Evolutionary conservation across 257 asterid genomes (phyloP), one percentile per base, ranked within the genome.

Genomic region (Solanum arcanum): DNA sequence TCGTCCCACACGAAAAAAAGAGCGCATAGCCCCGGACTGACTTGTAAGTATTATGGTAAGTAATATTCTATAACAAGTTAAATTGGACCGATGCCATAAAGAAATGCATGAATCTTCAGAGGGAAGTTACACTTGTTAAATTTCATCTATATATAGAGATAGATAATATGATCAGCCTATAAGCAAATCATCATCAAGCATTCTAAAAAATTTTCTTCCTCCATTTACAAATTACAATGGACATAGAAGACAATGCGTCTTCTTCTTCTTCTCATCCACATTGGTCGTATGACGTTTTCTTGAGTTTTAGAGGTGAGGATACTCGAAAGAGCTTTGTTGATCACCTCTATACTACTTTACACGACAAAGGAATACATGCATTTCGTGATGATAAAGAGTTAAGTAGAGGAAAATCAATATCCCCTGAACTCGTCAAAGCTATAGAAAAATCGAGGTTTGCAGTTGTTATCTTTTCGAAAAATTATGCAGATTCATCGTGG

Each of bases 251-350:
- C 23, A 29, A 69, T 15, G 29, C 1, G 31, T 66, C 74, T 66
- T 66, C 74, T 27, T 66, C 74, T 27, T 42, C 39, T 76, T 80
- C 11, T 44, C 84, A 47, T 5, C 33, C 5, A 10, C 14, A 60
- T 59, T 86, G 85, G 85, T 35, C 21, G 0, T 87, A 83, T 33
- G 89, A 87, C 23, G 73, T 87, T 25, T 87, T 87, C 89, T 70
- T 87, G 84, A 87, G 89, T 18, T 87, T 87, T 85, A 87, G 89
- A 18, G 89, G 89, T 39, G 89, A 87, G 35, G 89, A 87, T 20
- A 70, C 87, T 44, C 89, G 89, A 14, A 87, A 39, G 39, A 39
- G 46, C 16, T 87, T 87, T 80, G 83, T 83, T 15, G 86, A 83
- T 62, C 83, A 56, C 84, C 89, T 87, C 27, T 87, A 49, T 33